Percentiles rank a stretch among this genome's conserved stretches.
phyloP scores from a whole-genome alignment of 2,329 filamentous ascomycete species.

The Diaporthe sp. region DNA sequence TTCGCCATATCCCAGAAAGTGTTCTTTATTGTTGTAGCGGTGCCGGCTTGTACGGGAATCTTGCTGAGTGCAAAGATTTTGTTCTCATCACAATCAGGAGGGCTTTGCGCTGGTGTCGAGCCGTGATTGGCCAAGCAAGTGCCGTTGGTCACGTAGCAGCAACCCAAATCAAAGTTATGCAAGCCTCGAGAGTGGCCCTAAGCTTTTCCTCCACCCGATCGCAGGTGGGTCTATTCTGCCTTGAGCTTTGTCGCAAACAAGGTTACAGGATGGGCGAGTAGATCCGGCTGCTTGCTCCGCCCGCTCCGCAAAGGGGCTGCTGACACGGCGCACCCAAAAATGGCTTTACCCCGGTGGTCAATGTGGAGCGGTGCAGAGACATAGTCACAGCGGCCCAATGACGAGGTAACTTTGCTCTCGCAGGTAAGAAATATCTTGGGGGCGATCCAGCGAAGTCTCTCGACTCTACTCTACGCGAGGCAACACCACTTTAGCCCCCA shows the following conservation, averaged over 20 bases:
- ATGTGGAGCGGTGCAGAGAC: neutral
- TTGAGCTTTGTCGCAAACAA: conserved; percentile 11
- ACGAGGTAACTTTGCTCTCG: neutral
- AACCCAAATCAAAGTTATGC: conserved; percentile 24
- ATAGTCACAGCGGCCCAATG: conserved; percentile 2
- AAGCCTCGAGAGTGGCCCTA: neutral
- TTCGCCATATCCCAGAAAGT: neutral
- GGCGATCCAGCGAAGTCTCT: neutral
- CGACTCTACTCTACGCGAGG: neutral
- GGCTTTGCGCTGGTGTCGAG: conserved; percentile 2
- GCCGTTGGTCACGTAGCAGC: conserved; percentile 25
- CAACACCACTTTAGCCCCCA: neutral
- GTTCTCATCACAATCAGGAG: neutral
- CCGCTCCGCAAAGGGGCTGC: neutral
- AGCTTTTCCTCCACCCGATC: conserved; percentile 1
- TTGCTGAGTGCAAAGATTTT: neutral
- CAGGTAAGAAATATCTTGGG: neutral
- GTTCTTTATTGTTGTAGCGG: neutral
- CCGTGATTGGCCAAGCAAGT: conserved; percentile 13
- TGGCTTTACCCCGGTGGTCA: neutral
- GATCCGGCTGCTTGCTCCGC: conserved; percentile 19
- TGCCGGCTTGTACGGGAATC: conserved; percentile 11
- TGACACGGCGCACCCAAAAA: conserved; percentile 12
- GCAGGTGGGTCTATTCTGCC: neutral
- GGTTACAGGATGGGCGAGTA: conserved; percentile 2